phyloP scores from a whole-genome alignment of 768 basidiomycete species.

The Tremella fuciformis region DNA sequence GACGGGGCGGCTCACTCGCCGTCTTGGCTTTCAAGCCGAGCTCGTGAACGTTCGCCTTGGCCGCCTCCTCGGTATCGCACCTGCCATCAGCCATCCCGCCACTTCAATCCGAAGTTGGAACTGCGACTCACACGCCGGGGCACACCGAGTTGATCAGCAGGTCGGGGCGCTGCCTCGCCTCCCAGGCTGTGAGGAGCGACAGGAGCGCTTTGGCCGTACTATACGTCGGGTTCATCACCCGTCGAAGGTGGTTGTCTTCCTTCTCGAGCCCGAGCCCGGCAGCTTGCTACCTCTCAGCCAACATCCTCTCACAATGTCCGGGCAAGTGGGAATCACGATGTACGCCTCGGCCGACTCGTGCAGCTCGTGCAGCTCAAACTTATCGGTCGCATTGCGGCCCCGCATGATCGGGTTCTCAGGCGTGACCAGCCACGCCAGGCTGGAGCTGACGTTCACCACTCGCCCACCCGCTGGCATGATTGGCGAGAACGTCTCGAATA shows the following conservation, averaged over 20 bases:
- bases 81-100: no score
- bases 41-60: no score
- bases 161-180: not conserved
- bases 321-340: not conserved
- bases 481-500: not conserved
- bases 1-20: no score
- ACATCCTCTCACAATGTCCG: not conserved
- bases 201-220: constrained; percentile 1
- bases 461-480: not conserved
- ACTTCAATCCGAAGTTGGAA: no score
- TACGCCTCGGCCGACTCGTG: not conserved
- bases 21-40: no score
- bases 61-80: no score
- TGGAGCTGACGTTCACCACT: not conserved
- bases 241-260: not conserved
- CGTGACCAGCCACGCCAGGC: not conserved
- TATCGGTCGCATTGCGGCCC: not conserved
- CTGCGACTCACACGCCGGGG: not conserved
- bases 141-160: not conserved
- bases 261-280: not conserved
- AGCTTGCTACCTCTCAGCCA: not conserved
- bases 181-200: not conserved
- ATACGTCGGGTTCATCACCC: not conserved
- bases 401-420: not conserved
- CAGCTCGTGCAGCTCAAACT: constrained; percentile 3